Conservation (phyloP, 305 asterid genomes). For the Striga hermonthica region DNA sequence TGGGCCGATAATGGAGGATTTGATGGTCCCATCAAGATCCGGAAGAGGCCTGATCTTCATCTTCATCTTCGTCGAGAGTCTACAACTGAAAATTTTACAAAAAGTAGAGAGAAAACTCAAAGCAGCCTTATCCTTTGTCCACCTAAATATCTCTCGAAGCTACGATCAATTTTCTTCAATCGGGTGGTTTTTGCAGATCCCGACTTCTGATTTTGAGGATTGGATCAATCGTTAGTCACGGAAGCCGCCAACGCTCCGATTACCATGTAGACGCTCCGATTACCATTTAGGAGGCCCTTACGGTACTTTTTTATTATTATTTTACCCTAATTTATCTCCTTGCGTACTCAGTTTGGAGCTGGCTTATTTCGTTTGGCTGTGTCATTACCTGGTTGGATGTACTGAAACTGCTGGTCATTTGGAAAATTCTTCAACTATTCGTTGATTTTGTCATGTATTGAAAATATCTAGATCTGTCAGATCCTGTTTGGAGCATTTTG, state of each 20-base stretch:
- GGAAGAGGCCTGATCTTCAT: no score
- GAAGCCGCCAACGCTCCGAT: slow-evolving; percentile 96
- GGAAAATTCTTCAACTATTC: slow-evolving; percentile 21
- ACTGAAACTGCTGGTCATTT: slow-evolving; percentile 25
- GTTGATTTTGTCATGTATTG: slow-evolving; percentile 17
- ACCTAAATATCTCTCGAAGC: no score
- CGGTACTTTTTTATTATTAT: slow-evolving; percentile 48
- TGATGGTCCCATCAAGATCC: no score
- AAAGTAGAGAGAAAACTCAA: no score
- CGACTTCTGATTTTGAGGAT: slow-evolving; percentile 45
- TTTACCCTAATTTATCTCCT: slow-evolving; percentile 28
- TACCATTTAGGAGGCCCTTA: slow-evolving; percentile 80
- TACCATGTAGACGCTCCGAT: slow-evolving; percentile 96
- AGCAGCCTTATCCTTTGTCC: no score
- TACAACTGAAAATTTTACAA: no score
- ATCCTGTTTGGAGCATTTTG: slow-evolving; percentile 20
- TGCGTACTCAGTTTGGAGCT: slow-evolving; percentile 26
- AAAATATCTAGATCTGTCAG: slow-evolving; percentile 31
- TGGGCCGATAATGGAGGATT: no score
- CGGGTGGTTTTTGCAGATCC: slow-evolving; percentile 40
- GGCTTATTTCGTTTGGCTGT: slow-evolving; percentile 20
- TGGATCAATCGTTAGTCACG: slow-evolving; percentile 56
- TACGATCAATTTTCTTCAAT: no score
- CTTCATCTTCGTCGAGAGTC: no score
- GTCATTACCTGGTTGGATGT: slow-evolving; percentile 29